Evolutionary conservation across 2,329 filamentous ascomycete genomes (phyloP), one percentile per base, ranked within the genome.

Genomic region (Pestalotiopsis sp.): DNA sequence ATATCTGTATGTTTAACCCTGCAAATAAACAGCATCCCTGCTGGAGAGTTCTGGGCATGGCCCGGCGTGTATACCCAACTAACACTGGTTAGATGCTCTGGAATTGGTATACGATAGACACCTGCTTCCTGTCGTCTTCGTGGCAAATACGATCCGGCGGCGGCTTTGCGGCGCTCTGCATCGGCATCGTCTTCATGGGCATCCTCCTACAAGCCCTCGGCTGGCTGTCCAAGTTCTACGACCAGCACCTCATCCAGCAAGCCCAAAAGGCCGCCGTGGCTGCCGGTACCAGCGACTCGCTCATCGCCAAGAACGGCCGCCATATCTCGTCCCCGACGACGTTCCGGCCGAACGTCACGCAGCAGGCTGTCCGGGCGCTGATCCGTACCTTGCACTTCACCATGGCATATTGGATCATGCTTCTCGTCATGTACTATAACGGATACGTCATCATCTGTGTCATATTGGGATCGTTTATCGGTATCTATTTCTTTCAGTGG

Each of bases 381-480:
- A 78, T 95, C 23, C 92, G 95, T 73, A 89, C 90, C 81, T 68
- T 89, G 4, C 91, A 93, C 72, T 93, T 95, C 74, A 89, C 89
- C 0, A 86, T 94, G 1, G 92, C 92, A 2, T 96, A 95, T 78
- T 89, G 95, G 73, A 80, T 95, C 75, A 95, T 96, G 93, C 80
- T 92, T 81, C 52, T 78, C 78, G 65, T 78, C 83, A 69, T 70
- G 67, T 67, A 89, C 77, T 90, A 86, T 80, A 89, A 89, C 73
- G 89, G 90, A 11, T 96, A 93, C 79, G 86, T 96, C 71, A 93
- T 96, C 78, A 91, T 95, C 69, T 93, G 90, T 73, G 93, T 96
- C 78, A 88, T 95, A 71, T 87, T 95, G 67, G 93, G 93, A 1
- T 89, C 91, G 0, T 93, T 89, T 72, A 68, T 95, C 4, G 93